These are phyloP conservation scores for Pichia pseudocactophila DNA, from an alignment of 805 yeast species.

Conservation along the genomic window DNA sequence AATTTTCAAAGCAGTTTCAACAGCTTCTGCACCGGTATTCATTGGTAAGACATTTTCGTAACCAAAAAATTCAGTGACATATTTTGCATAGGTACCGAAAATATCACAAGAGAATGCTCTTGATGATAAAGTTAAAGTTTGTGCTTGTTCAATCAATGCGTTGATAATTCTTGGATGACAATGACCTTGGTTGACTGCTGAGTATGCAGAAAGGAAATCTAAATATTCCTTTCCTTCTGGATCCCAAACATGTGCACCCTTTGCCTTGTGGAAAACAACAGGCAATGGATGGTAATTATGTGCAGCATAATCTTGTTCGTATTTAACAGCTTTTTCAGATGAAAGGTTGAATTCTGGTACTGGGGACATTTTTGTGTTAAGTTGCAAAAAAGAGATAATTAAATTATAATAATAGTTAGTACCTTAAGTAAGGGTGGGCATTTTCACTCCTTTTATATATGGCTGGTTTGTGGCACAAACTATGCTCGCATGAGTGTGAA, in stretches of 20 bases:
- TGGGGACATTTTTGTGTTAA: slow-evolving; percentile 10
- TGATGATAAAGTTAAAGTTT: slow-evolving; percentile 73
- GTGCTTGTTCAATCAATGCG: slow-evolving; percentile 84
- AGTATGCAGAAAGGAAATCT: slow-evolving; percentile 89
- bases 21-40: slow-evolving; percentile 99
- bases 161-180: slow-evolving; percentile 88
- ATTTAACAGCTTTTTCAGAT: slow-evolving; percentile 53
- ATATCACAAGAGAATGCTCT: slow-evolving; percentile 79
- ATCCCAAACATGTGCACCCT: slow-evolving; percentile 95
- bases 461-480: too few relatives aligned
- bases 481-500: too few relatives aligned
- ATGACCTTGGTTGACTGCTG: slow-evolving; percentile 97
- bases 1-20: slow-evolving; percentile 85
- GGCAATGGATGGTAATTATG: slow-evolving; percentile 97
- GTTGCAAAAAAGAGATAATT: too few relatives aligned
- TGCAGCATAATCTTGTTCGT: slow-evolving; percentile 79
- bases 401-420: too few relatives aligned
- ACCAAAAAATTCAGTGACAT: slow-evolving; percentile 76
- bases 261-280: slow-evolving; percentile 79
- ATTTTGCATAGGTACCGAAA: slow-evolving; percentile 81
- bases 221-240: slow-evolving; percentile 93
- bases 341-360: slow-evolving; percentile 41
- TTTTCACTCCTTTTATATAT: background rate
- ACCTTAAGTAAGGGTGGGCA: background rate
- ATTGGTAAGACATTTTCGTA: slow-evolving; percentile 93